Conservation (phyloP, 2,329 filamentous ascomycete species). For the Blastomyces silverae region DNA sequence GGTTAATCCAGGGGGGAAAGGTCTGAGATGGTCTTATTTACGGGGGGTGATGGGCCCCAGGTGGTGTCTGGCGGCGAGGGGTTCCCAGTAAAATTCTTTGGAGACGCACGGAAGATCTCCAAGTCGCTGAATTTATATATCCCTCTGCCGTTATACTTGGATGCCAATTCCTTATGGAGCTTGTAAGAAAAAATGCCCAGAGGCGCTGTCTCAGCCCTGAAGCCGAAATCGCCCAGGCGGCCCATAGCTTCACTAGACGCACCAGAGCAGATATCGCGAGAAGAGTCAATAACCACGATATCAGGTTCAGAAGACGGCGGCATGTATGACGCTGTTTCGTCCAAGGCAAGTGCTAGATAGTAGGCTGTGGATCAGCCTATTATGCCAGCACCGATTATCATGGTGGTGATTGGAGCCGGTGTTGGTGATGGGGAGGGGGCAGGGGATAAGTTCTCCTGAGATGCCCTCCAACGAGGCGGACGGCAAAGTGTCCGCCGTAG, state of each 20-base stretch:
- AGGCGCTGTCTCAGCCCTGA: neutral
- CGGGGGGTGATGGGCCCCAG: neutral
- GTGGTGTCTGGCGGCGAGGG: neutral
- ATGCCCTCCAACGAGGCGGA: neutral
- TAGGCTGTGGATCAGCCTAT: slow-evolving; percentile 11
- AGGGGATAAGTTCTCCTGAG: neutral
- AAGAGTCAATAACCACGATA: slow-evolving; percentile 13
- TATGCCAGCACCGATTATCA: slow-evolving; percentile 8
- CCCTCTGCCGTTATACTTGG: neutral
- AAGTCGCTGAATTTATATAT: neutral
- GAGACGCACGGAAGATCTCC: neutral
- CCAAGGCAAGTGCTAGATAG: slow-evolving; percentile 8
- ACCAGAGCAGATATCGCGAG: slow-evolving; percentile 6
- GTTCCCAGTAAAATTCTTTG: neutral
- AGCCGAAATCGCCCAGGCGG: slow-evolving; percentile 9
- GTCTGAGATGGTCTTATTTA: neutral
- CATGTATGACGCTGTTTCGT: slow-evolving; percentile 4
- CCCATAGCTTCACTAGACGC: slow-evolving; percentile 10
- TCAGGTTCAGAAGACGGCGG: neutral
- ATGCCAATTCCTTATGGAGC: neutral
- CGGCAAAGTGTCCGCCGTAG: neutral
- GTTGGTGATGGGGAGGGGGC: neutral
- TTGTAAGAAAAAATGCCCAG: neutral
- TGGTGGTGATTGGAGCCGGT: neutral
- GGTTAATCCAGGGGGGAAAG: slow-evolving; percentile 1